Evolutionary conservation across 1,139 yeast genomes (phyloP).

Genomic region (Kodamaea fungicola): DNA sequence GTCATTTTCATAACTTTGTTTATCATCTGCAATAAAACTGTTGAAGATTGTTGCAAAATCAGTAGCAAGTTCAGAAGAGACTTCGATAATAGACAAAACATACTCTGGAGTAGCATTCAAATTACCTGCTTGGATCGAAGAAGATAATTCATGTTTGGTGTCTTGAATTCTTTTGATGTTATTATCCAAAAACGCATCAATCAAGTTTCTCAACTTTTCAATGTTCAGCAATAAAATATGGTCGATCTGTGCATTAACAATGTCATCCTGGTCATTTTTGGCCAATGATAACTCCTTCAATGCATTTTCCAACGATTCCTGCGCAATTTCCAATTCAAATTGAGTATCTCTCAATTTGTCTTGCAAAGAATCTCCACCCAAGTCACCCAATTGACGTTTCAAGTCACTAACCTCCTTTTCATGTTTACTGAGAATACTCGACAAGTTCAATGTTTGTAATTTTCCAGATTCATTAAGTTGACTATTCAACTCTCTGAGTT

Average conservation of each 20-base stretch:
- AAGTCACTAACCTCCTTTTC: constrained; percentile 50
- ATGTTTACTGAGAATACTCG: constrained; percentile 61
- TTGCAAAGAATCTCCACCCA: constrained; percentile 30
- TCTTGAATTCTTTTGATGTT: constrained; percentile 76
- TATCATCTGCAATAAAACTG: constrained; percentile 74
- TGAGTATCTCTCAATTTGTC: constrained; percentile 62
- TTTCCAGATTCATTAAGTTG: constrained; percentile 64
- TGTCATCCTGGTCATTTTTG: constrained; percentile 52
- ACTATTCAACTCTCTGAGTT: constrained; percentile 59
- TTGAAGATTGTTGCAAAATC: constrained; percentile 81
- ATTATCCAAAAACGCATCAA: constrained; percentile 70
- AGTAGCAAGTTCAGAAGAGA: constrained; percentile 68
- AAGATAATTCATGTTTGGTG: constrained; percentile 64
- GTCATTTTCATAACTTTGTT: constrained; percentile 58
- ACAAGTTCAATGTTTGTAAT: constrained; percentile 62
- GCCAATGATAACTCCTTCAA: constrained; percentile 56
- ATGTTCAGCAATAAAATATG: constrained; percentile 49
- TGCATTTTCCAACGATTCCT: constrained; percentile 76
- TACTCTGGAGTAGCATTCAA: constrained; percentile 74
- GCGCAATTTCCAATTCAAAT: constrained; percentile 75
- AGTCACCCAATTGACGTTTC: constrained; percentile 22
- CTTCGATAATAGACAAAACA: constrained; percentile 66
- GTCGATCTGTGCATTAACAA: constrained; percentile 59
- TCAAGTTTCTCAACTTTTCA: constrained; percentile 50
- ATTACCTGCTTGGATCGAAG: constrained; percentile 84